phyloP scores from a whole-genome alignment of 1,139 yeast species.

The Martiniozyma asiatica region DNA sequence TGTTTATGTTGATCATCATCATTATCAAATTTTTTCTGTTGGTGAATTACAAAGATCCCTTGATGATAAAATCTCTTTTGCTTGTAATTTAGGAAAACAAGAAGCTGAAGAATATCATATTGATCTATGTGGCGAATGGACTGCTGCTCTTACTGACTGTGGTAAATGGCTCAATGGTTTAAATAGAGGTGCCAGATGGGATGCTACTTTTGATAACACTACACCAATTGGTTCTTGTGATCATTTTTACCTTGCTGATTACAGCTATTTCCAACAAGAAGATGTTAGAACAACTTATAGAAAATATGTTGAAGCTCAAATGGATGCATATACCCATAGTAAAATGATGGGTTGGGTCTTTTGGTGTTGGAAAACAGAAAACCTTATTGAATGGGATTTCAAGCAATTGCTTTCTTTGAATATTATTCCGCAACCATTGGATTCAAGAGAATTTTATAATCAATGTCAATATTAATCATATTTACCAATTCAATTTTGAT shows the following conservation, averaged over 20 bases:
- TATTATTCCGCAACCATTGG: slow-evolving; percentile 52
- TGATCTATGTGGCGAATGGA: slow-evolving; percentile 67
- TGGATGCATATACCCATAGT: slow-evolving; percentile 30
- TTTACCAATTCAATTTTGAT: neutral
- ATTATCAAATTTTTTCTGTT: slow-evolving; percentile 73
- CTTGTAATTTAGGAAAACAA: slow-evolving; percentile 37
- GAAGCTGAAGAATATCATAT: slow-evolving; percentile 19
- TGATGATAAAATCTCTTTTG: slow-evolving; percentile 49
- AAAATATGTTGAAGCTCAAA: slow-evolving; percentile 37
- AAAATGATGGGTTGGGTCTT: slow-evolving; percentile 46
- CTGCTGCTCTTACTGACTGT: slow-evolving; percentile 50
- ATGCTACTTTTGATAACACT: slow-evolving; percentile 41
- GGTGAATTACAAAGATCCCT: slow-evolving; percentile 45
- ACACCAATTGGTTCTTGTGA: slow-evolving; percentile 29
- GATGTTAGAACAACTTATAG: slow-evolving; percentile 27
- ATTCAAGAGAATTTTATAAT: slow-evolving; percentile 29
- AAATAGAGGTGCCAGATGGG: slow-evolving; percentile 76
- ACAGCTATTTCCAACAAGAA: slow-evolving; percentile 22
- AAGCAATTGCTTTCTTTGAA: slow-evolving; percentile 33
- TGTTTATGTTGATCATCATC: slow-evolving; percentile 72
- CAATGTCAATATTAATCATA: slow-evolving; percentile 20
- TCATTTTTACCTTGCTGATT: slow-evolving; percentile 17
- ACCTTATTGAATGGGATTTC: slow-evolving; percentile 54
- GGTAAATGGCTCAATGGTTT: slow-evolving; percentile 88
- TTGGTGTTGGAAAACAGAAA: slow-evolving; percentile 61